phyloP scores from a whole-genome alignment of 2,329 filamentous ascomycete genomes.

The Tolypocladium ophioglossoides region DNA sequence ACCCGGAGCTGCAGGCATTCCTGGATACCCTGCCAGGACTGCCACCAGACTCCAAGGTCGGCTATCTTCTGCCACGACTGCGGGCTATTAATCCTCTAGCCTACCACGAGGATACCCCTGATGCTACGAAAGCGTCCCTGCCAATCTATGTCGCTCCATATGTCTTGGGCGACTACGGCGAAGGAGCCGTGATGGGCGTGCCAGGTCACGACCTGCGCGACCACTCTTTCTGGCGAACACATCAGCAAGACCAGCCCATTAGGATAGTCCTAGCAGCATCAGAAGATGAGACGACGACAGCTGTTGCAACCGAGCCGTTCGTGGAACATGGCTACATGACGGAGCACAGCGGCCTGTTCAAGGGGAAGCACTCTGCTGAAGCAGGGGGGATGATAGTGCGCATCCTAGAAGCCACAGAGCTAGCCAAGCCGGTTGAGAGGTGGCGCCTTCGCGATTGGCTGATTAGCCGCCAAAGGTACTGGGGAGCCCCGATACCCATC shows the following conservation, averaged over 20 bases:
- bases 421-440: constrained; percentile 55
- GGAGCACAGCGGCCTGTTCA: constrained; percentile 52
- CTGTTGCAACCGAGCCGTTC: constrained; percentile 42
- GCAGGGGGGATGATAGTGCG: constrained; percentile 51
- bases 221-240: constrained; percentile 67
- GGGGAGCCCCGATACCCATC: constrained; percentile 85
- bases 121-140: constrained; percentile 43
- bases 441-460: constrained; percentile 86
- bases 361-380: constrained; percentile 50
- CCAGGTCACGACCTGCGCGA: constrained; percentile 76
- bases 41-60: constrained; percentile 48
- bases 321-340: constrained; percentile 59
- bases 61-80: constrained; percentile 55
- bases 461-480: constrained; percentile 85
- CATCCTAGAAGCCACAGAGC: constrained; percentile 40
- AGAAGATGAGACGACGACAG: constrained; percentile 34
- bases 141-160: constrained; percentile 79
- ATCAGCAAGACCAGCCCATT: constrained; percentile 50
- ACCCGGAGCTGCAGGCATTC: constrained; percentile 56
- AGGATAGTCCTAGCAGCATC: constrained; percentile 49
- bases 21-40: constrained; percentile 49
- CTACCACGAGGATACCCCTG: constrained; percentile 38
- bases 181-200: constrained; percentile 86
- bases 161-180: constrained; percentile 75
- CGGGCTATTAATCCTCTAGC: constrained; percentile 56